phyloP scores from a whole-genome alignment of 306 rosid genomes.

The Acacia melanoxylon region DNA sequence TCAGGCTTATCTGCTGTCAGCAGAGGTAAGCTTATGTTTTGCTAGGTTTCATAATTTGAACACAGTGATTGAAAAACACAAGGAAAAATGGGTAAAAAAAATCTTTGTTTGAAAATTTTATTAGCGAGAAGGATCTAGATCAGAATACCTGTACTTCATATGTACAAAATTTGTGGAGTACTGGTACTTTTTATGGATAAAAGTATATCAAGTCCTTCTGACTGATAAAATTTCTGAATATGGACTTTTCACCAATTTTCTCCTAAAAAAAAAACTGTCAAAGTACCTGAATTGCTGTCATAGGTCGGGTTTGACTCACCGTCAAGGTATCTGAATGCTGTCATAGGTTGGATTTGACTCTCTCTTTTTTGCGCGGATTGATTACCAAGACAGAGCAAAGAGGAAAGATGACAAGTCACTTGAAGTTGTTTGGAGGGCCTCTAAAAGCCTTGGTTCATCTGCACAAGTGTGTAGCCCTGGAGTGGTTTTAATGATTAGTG shows the following conservation, averaged over 20 bases:
- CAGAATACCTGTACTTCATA: too few relatives aligned
- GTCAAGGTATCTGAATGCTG: conserved; percentile 1
- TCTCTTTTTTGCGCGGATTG: conserved; percentile 75
- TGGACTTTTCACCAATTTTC: too few relatives aligned
- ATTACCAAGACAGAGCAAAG: conserved; percentile 82
- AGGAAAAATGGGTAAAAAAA: too few relatives aligned
- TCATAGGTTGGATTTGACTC: conserved; percentile 76
- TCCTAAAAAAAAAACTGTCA: too few relatives aligned
- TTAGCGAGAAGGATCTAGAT: too few relatives aligned
- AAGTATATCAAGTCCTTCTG: too few relatives aligned
- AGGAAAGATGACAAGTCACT: conserved; percentile 67
- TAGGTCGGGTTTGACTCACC: too few relatives aligned
- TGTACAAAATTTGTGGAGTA: too few relatives aligned
- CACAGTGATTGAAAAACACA: neutral
- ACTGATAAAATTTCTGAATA: too few relatives aligned
- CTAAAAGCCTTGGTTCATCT: conserved; percentile 72
- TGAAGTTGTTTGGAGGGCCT: conserved; percentile 82
- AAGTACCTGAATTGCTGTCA: too few relatives aligned
- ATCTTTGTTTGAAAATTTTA: too few relatives aligned
- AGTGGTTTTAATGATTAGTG: neutral
- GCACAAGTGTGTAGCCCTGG: conserved; percentile 55
- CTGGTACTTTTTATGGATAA: too few relatives aligned
- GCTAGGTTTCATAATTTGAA: neutral
- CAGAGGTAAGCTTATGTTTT: conserved; percentile 48
- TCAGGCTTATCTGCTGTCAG: conserved; percentile 78